Evolutionary conservation across 805 yeast genomes (phyloP).

Genomic region (Saccharomycopsis synnaedendra): DNA sequence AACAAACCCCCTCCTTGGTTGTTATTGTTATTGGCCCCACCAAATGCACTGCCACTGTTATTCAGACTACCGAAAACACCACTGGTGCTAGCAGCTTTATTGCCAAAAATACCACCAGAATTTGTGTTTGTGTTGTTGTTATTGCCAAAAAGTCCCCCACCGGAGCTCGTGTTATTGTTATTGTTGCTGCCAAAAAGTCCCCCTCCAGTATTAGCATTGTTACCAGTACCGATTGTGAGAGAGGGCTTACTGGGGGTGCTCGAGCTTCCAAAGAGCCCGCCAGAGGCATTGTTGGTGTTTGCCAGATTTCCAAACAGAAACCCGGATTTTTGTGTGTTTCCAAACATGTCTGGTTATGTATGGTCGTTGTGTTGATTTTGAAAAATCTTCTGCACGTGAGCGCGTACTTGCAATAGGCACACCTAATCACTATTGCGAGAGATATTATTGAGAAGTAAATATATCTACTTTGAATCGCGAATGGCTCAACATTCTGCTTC

Average conservation of each 20-base stretch:
- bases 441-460: too few species aligned
- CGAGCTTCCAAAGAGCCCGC: slow-evolving; percentile 22
- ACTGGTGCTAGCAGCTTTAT: slow-evolving; percentile 17
- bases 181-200: slow-evolving; percentile 29
- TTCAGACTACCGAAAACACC: slow-evolving; percentile 29
- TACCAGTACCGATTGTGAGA: slow-evolving; percentile 20
- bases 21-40: slow-evolving; percentile 16
- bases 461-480: too few species aligned
- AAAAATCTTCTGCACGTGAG: too few species aligned
- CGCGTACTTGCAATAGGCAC: too few species aligned
- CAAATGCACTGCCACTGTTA: slow-evolving; percentile 22
- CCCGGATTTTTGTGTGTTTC: slow-evolving; percentile 11
- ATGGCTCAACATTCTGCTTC: too few species aligned
- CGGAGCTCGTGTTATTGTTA: slow-evolving; percentile 17
- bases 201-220: slow-evolving; percentile 21
- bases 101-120: slow-evolving; percentile 23
- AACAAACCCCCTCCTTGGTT: too few species aligned
- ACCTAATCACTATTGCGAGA: too few species aligned
- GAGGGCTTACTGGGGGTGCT: slow-evolving; percentile 8
- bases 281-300: slow-evolving; percentile 6
- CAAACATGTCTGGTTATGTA: not conserved
- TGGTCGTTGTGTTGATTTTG: too few species aligned
- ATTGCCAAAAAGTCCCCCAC: slow-evolving; percentile 23
- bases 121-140: slow-evolving; percentile 16
- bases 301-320: slow-evolving; percentile 17